Evolutionary conservation across 495 filamentous ascomycete genomes (phyloP), one percentile per base, ranked within the genome.

Genomic region (Aspergillus taichungensis): DNA sequence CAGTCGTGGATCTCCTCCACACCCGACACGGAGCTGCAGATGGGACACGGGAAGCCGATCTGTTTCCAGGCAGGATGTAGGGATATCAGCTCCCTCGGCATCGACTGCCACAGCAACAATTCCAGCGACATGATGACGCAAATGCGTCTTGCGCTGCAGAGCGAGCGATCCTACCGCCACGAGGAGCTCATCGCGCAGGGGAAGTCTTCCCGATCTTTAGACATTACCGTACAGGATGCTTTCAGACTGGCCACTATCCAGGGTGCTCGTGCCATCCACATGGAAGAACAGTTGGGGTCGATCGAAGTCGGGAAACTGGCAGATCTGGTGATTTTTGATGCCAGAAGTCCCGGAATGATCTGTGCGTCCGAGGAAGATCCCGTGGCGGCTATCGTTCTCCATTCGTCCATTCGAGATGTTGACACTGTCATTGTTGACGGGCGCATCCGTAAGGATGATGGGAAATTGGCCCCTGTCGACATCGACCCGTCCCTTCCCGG

Each of bases 391-490:
- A 55, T 75, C 27, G 61, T 76, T 6, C 42, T 72, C 30, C 72
- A 75, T 53, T 60, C 62, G 12, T 58, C 54, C 8, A 50, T 64
- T n/a, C 54, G 59, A 10, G 73, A 76, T 54, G 52, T 75, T 11
- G 63, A 73, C n/a, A 65, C 51, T 7, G 73, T 75, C 31, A 68
- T 76, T 49, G 63, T 75, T 0, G 63, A 75, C 56, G 71, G 72
- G 0, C 40, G 47, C 1, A 45, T 74, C 5, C 57, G 64, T 32
- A 75, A 74, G 49, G 44, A 41, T n/a, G 43, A 47, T 6, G 63
- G 66, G 6, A 53, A 49, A 38, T 13, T 67, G 45, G 28, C 47
- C n/a, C 37, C 48, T 33, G 56, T 60, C 13, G 32, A 45, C 1
- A 50, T 64, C 34, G 50, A 58, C 24, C 49, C 52, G 13, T 45